phyloP scores from a whole-genome alignment of 495 filamentous ascomycete genomes.

The Talaromyces ruber region DNA sequence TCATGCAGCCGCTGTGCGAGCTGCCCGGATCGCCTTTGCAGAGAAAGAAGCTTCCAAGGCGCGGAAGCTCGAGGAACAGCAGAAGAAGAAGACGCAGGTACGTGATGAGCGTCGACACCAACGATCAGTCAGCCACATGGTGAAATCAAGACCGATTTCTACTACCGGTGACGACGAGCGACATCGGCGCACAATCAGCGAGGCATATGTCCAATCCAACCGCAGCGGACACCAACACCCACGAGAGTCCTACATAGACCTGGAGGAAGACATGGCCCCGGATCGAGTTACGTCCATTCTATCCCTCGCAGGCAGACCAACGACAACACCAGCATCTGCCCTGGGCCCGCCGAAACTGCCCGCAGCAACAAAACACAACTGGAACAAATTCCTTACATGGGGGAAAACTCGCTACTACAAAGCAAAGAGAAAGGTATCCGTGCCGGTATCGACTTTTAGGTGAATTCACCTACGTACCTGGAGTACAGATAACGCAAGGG shows the following conservation, averaged over 20 bases:
- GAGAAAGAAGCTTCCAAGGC: constrained; percentile 53
- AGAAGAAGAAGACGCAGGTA: constrained; percentile 24
- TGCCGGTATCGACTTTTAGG: not conserved
- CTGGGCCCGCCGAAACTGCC: constrained; percentile 28
- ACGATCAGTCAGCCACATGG: constrained; percentile 3
- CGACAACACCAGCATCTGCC: constrained; percentile 6
- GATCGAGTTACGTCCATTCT: not conserved
- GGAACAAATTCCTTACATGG: constrained; percentile 42
- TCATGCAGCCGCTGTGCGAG: constrained; percentile 35
- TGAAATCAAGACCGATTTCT: not conserved
- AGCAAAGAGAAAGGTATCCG: constrained; percentile 25
- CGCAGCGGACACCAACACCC: constrained; percentile 23
- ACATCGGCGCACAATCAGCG: not conserved
- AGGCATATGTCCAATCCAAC: constrained; percentile 9
- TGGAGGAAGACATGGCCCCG: constrained; percentile 8
- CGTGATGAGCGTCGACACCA: constrained; percentile 1
- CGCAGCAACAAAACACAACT: constrained; percentile 22
- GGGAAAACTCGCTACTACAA: constrained; percentile 38
- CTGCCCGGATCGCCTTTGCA: constrained; percentile 47
- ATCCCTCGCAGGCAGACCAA: not conserved
- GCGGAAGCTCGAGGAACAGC: constrained; percentile 45
- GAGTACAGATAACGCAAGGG: not conserved
- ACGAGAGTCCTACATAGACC: constrained; percentile 12
- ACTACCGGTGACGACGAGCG: constrained; percentile 7
- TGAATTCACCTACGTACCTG: not conserved